Conservation (phyloP, 345 rosid species). For the Rhizophora apiculata region DNA sequence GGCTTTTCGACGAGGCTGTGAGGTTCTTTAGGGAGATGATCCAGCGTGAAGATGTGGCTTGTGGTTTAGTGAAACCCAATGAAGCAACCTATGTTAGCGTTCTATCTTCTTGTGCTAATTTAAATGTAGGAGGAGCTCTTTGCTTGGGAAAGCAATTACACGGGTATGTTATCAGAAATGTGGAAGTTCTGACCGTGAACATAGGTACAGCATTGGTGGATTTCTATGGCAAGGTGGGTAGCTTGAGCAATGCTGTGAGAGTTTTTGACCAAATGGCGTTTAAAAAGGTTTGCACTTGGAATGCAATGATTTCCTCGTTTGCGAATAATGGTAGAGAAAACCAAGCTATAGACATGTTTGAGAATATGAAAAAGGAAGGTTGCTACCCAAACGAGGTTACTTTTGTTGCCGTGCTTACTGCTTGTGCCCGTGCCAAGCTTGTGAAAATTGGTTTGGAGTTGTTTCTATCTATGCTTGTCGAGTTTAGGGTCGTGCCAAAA, state of each 20-base stretch:
- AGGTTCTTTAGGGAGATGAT: constrained; percentile 47
- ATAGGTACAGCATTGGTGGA: constrained; percentile 59
- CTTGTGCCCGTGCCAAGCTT: constrained; percentile 57
- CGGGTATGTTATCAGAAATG: constrained; percentile 43
- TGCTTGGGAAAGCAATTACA: constrained; percentile 60
- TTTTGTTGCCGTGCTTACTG: constrained; percentile 54
- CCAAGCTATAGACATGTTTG: constrained; percentile 54
- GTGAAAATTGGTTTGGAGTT: constrained; percentile 46
- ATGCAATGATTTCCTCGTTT: constrained; percentile 60
- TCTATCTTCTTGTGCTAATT: constrained; percentile 58
- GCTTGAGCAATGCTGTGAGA: constrained; percentile 28
- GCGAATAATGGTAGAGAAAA: constrained; percentile 50
- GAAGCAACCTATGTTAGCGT: constrained; percentile 66
- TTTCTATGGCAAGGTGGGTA: constrained; percentile 63
- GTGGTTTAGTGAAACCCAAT: constrained; percentile 39
- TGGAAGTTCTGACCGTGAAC: constrained; percentile 31
- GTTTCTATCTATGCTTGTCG: constrained; percentile 37
- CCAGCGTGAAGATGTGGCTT: constrained; percentile 9
- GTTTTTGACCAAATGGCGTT: constrained; percentile 35
- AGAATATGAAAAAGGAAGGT: constrained; percentile 40
- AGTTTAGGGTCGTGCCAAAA: constrained; percentile 42
- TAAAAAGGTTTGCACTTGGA: constrained; percentile 56
- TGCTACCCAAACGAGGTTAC: constrained; percentile 54
- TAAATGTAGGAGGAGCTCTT: constrained; percentile 40
- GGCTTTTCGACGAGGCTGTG: constrained; percentile 41